Evolutionary conservation across 169 alveolate species (phyloP).

Genomic region (Plasmodium vinckei): DNA sequence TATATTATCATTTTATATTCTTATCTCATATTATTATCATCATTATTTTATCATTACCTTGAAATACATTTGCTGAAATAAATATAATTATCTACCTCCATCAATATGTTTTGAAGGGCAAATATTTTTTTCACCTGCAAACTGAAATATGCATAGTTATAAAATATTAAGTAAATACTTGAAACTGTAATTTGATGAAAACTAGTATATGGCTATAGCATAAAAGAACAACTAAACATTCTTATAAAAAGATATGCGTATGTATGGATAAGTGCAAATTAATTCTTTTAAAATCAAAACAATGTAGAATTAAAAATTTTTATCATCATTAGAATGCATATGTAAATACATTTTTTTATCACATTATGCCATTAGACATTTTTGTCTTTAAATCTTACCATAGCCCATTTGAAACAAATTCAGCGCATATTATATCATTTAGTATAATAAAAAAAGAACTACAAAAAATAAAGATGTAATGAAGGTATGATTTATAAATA

Average conservation of each 20-base stretch:
- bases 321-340: not conserved
- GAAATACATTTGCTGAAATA: conserved; percentile 29
- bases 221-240: not conserved
- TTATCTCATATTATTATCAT: no score
- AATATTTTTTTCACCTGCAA: conserved; percentile 23
- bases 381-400: conserved; percentile 19
- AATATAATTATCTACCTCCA: conserved; percentile 32
- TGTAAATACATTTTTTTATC: not conserved
- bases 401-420: conserved; percentile 28
- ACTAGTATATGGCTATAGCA: not conserved
- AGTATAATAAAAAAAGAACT: conserved; percentile 56
- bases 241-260: not conserved
- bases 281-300: no score
- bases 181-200: not conserved
- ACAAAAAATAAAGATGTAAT: not conserved
- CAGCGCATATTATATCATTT: conserved; percentile 38
- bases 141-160: conserved; percentile 7
- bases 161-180: not conserved
- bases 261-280: not conserved
- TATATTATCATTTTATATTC: no score
- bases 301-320: no score
- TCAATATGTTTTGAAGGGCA: conserved; percentile 44
- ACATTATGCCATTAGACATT: conserved; percentile 5
- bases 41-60: conserved; percentile 17
- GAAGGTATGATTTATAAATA: not conserved